These are phyloP conservation scores for Yamadazyma sp. DNA, from an alignment of 805 yeast genomes.

Conservation along the genomic window DNA sequence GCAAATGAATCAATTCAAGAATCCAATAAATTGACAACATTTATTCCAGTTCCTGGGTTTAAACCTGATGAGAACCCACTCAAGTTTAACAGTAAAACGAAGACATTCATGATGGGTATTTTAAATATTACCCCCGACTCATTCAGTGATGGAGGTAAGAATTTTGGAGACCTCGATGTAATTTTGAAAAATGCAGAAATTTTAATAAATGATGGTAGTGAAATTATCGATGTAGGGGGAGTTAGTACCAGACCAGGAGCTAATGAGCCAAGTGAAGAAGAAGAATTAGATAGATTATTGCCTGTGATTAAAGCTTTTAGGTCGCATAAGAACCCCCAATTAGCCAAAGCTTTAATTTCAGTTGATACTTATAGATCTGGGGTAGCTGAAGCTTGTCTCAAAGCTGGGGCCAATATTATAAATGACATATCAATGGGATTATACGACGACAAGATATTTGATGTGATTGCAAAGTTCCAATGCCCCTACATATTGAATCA, in stretches of 20 bases:
- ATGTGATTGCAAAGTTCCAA: conserved; percentile 62
- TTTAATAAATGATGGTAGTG: conserved; percentile 61
- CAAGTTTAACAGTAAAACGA: conserved; percentile 44
- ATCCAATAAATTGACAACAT: conserved; percentile 46
- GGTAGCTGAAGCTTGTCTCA: conserved; percentile 69
- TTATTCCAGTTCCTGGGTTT: conserved; percentile 44
- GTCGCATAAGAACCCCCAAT: conserved; percentile 25
- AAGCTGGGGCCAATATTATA: conserved; percentile 83
- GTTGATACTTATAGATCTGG: conserved; percentile 82
- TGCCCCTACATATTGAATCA: conserved; percentile 84
- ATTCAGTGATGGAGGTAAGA: conserved; percentile 82
- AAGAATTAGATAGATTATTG: conserved; percentile 66
- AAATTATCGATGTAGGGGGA: conserved; percentile 89
- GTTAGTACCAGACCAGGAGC: conserved; percentile 91
- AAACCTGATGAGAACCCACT: conserved; percentile 15
- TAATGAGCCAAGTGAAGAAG: conserved; percentile 53
- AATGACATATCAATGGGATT: conserved; percentile 87
- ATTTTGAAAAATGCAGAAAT: conserved; percentile 45
- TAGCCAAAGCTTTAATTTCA: conserved; percentile 55
- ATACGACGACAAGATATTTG: conserved; percentile 63
- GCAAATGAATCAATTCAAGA: conserved; percentile 47
- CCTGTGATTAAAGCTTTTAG: conserved; percentile 69
- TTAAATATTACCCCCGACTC: conserved; percentile 92
- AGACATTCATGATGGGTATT: conserved; percentile 82
- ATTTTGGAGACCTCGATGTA: conserved; percentile 28